These are phyloP conservation scores for Nicotiana noctiflora DNA, from an alignment of 257 asterid species.

Conservation along the genomic window DNA sequence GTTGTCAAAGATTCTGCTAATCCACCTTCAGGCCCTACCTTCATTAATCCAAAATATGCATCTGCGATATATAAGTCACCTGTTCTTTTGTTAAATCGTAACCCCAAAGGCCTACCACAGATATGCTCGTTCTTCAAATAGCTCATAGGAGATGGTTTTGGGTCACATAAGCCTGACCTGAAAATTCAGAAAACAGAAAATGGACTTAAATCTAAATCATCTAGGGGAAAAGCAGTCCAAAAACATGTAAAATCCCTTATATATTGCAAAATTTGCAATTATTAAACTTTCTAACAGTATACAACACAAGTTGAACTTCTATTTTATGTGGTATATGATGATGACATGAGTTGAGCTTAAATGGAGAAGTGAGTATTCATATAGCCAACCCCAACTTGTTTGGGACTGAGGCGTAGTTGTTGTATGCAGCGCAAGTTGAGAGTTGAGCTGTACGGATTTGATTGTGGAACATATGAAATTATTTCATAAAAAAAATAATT, in stretches of 20 bases:
- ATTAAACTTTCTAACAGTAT: background rate
- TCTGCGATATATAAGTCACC: slow-evolving; percentile 94
- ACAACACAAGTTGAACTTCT: background rate
- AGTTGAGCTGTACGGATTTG: background rate
- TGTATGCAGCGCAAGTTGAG: background rate
- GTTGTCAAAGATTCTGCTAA: slow-evolving; percentile 59
- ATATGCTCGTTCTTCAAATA: slow-evolving; percentile 82
- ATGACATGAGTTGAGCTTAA: too few species aligned
- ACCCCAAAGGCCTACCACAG: slow-evolving; percentile 95
- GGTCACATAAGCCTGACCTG: slow-evolving; percentile 72
- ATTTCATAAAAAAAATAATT: too few species aligned
- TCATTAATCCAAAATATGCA: slow-evolving; percentile 93
- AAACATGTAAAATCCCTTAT: background rate
- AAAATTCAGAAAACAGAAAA: slow-evolving; percentile 14
- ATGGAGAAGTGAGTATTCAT: too few species aligned
- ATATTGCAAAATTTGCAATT: background rate
- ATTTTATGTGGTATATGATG: too few species aligned
- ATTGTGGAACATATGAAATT: background rate
- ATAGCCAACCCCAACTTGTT: too few species aligned
- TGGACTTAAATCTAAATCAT: background rate
- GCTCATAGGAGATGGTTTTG: slow-evolving; percentile 51
- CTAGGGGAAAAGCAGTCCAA: background rate
- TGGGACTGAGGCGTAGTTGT: too few species aligned
- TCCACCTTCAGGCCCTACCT: slow-evolving; percentile 94
- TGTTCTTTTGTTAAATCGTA: slow-evolving; percentile 65